Base-by-base conservation (phyloP, 202 grass and related monocot species). In the Carex arenaria region DNA sequence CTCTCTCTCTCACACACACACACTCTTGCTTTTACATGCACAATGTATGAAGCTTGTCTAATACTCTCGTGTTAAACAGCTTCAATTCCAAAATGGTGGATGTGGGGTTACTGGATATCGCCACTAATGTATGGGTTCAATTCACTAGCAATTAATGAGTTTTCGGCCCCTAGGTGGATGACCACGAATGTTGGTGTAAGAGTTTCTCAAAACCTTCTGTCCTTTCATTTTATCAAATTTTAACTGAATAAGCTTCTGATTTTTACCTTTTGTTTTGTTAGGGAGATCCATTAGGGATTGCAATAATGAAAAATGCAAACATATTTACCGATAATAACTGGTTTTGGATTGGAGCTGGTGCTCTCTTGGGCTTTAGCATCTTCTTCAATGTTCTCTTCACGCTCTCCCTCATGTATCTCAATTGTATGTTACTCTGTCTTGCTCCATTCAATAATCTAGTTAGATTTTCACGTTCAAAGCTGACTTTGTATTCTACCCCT, bases 381-480 rank as follows among this genome's bases (percentile, higher is more conserved):
- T 93, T 99, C 64, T 99, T 99, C 91, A 99, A 99, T 88, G 73
- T 99, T 77, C 91, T 99, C 63, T 99, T 99, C 74, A 96, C 96
- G 10, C 73, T 99, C 22, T 95, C 89, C 23, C 96, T 99, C 26
- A 84, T 66, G 61, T 96, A 89, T 88, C 89, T 99, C 73, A 94
- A 88, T 85, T 92, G 96, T 99, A 99, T 89, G 96, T 85, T 49
- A 13, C n/a, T 80, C 82, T 72, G 56, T 76, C 62, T 60, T 61
- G 26, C 17, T 67, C n/a, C 31, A 56, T 67, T 77, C 55, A 23
- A 80, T 52, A 53, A 52, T 73, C 20, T 54, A 75, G 55, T 55
- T 8, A 70, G 0, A 4, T 85, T 49, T 83, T 81, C 38, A 56
- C n/a, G 63, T 83, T 57, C 73, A 77, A 77, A 77, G 26, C 23